Evolutionary conservation across 169 alveolate species (phyloP).

Genomic region (Plasmodium berghei): DNA sequence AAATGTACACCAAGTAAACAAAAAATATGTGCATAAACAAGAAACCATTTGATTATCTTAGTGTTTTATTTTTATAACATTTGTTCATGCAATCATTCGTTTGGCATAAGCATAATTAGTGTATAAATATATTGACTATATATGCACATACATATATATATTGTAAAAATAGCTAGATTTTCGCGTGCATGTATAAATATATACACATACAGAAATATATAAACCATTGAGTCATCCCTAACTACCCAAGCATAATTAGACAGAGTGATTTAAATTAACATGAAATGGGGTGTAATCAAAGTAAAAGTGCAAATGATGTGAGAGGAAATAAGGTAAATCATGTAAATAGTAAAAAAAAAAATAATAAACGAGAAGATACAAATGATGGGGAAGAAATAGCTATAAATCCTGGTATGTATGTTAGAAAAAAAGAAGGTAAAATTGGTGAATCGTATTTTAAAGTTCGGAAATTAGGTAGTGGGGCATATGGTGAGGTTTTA

Average conservation of each 20-base stretch:
- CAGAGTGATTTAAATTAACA: neutral
- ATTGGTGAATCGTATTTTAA: constrained; percentile 87
- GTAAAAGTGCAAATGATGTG: constrained; percentile 19
- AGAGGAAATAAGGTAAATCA: neutral
- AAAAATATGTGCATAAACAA: too few species aligned
- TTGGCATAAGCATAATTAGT: too few species aligned
- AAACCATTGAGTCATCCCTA: too few species aligned
- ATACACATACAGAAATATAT: too few species aligned
- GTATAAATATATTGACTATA: too few species aligned
- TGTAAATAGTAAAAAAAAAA: neutral
- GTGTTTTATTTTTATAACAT: too few species aligned
- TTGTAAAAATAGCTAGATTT: too few species aligned
- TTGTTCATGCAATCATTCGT: too few species aligned
- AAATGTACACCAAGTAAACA: neutral
- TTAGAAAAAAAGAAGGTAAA: constrained; percentile 79
- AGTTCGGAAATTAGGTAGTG: constrained; percentile 91
- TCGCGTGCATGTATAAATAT: too few species aligned
- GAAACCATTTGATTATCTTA: too few species aligned
- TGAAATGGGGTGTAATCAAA: constrained; percentile 66
- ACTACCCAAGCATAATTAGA: too few species aligned
- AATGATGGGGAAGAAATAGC: constrained; percentile 27
- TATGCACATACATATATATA: too few species aligned
- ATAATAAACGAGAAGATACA: neutral
- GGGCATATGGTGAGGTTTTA: constrained; percentile 93
- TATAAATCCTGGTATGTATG: constrained; percentile 77